A percentile compares a stretch with the other conserved stretches of the same genome.
phyloP scores from a whole-genome alignment of 495 filamentous ascomycete genomes.

The Chaetomium cochliodes region DNA sequence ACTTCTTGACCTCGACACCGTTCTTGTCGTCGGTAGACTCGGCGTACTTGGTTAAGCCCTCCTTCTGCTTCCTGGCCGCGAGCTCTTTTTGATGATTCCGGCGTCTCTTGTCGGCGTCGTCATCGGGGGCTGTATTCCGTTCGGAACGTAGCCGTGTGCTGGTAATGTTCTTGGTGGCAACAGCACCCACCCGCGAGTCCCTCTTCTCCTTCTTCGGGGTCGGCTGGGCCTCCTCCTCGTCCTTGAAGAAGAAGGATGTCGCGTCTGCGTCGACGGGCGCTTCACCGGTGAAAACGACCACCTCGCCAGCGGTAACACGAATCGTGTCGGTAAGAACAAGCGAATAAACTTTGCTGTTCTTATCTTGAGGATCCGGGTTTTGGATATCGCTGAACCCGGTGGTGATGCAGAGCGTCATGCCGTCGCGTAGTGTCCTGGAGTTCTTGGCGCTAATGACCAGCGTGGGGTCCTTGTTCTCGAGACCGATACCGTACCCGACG shows the following conservation, averaged over 20 bases:
- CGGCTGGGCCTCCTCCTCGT: slow-evolving; percentile 70
- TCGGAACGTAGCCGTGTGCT: slow-evolving; percentile 92
- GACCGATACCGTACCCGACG: slow-evolving; percentile 85
- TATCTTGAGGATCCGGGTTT: slow-evolving; percentile 78
- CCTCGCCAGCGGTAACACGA: slow-evolving; percentile 72
- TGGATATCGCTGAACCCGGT: slow-evolving; percentile 85
- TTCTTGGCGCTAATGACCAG: slow-evolving; percentile 84
- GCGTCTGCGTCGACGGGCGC: slow-evolving; percentile 87
- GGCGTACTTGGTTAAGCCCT: slow-evolving; percentile 79
- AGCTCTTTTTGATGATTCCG: slow-evolving; percentile 93
- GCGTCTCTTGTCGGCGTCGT: slow-evolving; percentile 83
- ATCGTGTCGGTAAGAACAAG: slow-evolving; percentile 91
- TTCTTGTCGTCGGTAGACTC: slow-evolving; percentile 79
- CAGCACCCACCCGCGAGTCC: slow-evolving; percentile 75
- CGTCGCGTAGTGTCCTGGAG: slow-evolving; percentile 76
- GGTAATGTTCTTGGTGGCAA: slow-evolving; percentile 88
- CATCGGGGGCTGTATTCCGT: slow-evolving; percentile 77
- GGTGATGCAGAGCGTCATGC: slow-evolving; percentile 91
- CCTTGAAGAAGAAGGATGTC: slow-evolving; percentile 95
- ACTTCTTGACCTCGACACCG: slow-evolving; percentile 89
- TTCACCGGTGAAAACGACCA: slow-evolving; percentile 88
- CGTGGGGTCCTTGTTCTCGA: slow-evolving; percentile 80
- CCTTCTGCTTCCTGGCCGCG: slow-evolving; percentile 79
- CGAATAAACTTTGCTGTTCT: slow-evolving; percentile 82
- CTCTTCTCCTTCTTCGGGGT: slow-evolving; percentile 75